Evolutionary conservation across 2,329 filamentous ascomycete genomes (phyloP).

Genomic region (Calcarisporium arbuscula): DNA sequence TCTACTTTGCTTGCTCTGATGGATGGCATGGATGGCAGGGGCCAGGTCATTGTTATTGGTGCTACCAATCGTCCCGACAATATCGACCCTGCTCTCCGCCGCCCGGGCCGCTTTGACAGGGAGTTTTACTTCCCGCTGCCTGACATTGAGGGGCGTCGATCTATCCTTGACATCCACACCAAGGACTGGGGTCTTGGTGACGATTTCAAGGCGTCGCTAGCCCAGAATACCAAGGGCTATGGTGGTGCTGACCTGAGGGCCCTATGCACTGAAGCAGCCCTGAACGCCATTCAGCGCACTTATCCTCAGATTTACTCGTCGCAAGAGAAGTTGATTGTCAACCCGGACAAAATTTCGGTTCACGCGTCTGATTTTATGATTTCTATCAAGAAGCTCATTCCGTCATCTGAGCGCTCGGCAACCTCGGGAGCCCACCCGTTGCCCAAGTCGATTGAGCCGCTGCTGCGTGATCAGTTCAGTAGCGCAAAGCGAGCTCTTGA

Average conservation of each 20-base stretch:
- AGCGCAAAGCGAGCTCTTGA: conserved; percentile 66
- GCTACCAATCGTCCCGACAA: conserved; percentile 97
- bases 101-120: conserved; percentile 89
- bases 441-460: conserved; percentile 71
- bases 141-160: conserved; percentile 68
- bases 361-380: conserved; percentile 96
- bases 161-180: conserved; percentile 93
- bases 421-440: conserved; percentile 78
- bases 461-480: conserved; percentile 67
- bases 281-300: conserved; percentile 91
- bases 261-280: conserved; percentile 87
- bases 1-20: conserved; percentile 89
- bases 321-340: conserved; percentile 81
- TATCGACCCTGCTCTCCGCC: conserved; percentile 89
- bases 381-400: conserved; percentile 91
- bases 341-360: conserved; percentile 76
- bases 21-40: conserved; percentile 97
- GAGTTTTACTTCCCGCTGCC: conserved; percentile 98
- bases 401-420: conserved; percentile 86
- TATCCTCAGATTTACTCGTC: conserved; percentile 96
- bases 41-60: conserved; percentile 96
- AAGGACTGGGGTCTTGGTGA: conserved; percentile 82
- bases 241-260: conserved; percentile 92
- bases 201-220: conserved; percentile 75
- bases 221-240: conserved; percentile 88